These are phyloP conservation scores for Extremus antarcticus DNA, from an alignment of 495 filamentous ascomycete genomes.

Conservation along the genomic window DNA sequence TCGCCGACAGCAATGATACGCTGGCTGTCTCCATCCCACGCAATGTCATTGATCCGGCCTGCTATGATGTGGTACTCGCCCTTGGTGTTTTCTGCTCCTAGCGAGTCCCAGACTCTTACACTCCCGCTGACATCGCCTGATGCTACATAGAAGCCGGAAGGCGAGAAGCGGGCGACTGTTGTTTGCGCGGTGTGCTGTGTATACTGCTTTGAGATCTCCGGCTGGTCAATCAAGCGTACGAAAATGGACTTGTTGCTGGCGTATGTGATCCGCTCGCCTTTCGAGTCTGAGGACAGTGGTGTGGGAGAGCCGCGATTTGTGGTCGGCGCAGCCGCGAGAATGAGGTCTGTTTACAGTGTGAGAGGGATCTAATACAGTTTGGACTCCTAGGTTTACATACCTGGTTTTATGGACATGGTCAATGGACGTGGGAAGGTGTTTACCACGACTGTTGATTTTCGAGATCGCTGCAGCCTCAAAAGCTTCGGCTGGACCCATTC, in stretches of 20 bases:
- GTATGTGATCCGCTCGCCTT: constrained; percentile 88
- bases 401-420: constrained; percentile 8
- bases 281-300: constrained; percentile 76
- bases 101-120: constrained; percentile 80
- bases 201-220: constrained; percentile 73
- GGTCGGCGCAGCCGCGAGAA: constrained; percentile 66
- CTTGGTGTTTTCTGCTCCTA: constrained; percentile 55
- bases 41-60: constrained; percentile 87
- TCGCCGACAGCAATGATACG: constrained; percentile 93
- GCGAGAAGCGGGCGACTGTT: constrained; percentile 88
- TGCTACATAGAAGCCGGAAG: constrained; percentile 91
- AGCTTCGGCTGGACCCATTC: not conserved
- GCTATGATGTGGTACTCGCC: constrained; percentile 91
- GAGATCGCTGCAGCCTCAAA: not conserved
- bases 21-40: constrained; percentile 96
- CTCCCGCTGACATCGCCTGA: constrained; percentile 76
- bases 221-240: constrained; percentile 82
- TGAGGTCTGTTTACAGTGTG: constrained; percentile 41
- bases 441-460: not conserved
- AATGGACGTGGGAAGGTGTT: not conserved
- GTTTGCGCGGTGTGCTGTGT: constrained; percentile 76
- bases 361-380: not conserved
- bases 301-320: constrained; percentile 83
- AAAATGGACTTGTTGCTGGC: constrained; percentile 95
- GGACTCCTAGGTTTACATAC: not conserved